A percentile compares a stretch with the other conserved stretches of the same genome.
Evolutionary conservation across 345 rosid genomes (phyloP).

Genomic region (Salix suchowensis): DNA sequence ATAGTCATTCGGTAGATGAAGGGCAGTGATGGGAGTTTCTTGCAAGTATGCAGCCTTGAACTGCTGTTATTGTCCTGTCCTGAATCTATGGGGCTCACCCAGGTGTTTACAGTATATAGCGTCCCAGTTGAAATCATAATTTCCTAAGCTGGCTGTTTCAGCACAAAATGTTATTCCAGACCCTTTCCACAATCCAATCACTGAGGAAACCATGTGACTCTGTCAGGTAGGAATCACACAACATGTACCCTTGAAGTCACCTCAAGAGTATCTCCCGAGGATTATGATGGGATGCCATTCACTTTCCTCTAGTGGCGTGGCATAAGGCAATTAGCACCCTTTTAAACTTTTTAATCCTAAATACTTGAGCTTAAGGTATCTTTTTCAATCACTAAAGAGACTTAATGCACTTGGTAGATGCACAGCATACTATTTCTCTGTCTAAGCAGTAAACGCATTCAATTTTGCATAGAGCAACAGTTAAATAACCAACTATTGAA

Average conservation of each 20-base stretch:
- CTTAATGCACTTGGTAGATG: constrained; percentile 12
- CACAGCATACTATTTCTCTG: background rate
- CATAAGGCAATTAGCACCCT: background rate
- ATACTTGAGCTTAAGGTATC: background rate
- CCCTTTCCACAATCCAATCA: constrained; percentile 18
- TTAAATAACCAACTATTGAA: background rate
- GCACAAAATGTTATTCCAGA: constrained; percentile 19
- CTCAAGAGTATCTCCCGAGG: constrained; percentile 11
- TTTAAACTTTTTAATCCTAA: background rate
- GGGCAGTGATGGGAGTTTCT: constrained; percentile 14
- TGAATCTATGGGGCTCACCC: constrained; percentile 19
- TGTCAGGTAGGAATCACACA: constrained; percentile 27
- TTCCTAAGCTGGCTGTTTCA: background rate
- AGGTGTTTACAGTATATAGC: no score
- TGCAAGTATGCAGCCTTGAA: constrained; percentile 8
- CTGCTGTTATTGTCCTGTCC: constrained; percentile 1
- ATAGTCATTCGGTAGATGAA: background rate
- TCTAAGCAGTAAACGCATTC: background rate
- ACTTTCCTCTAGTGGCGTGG: background rate
- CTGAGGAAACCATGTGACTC: constrained; percentile 31
- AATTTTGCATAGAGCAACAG: background rate
- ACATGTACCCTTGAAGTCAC: constrained; percentile 14
- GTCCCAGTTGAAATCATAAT: constrained; percentile 12
- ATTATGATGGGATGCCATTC: constrained; percentile 1
- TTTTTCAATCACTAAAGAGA: background rate